Conservation (phyloP, 2,329 filamentous ascomycete genomes). For the Colletotrichum sp. region DNA sequence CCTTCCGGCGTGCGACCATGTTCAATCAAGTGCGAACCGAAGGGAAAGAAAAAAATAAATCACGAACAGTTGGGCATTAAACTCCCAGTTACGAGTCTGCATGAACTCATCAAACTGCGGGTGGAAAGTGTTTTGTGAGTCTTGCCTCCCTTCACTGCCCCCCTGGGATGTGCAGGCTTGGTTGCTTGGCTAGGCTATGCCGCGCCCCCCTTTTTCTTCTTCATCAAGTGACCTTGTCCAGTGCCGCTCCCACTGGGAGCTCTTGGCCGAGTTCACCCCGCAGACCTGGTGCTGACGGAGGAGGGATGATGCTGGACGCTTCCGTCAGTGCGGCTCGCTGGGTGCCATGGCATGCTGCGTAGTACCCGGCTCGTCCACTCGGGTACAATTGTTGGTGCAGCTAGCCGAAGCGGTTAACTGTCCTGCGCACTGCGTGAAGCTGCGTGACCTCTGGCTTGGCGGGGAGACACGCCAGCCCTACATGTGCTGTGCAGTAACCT, state of each 20-base stretch:
- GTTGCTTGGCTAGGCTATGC: neutral
- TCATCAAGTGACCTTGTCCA: neutral
- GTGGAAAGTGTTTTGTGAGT: neutral
- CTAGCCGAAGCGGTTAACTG: constrained; percentile 5
- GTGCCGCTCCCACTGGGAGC: neutral
- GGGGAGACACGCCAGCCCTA: constrained; percentile 11
- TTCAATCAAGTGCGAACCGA: neutral
- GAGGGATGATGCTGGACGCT: constrained; percentile 7
- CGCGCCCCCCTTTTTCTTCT: neutral
- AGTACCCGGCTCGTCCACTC: constrained; percentile 2
- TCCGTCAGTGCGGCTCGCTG: constrained; percentile 13
- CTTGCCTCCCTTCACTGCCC: neutral
- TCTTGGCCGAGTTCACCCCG: constrained; percentile 2
- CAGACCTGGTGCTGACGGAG: neutral
- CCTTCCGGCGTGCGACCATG: neutral
- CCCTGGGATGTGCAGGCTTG: neutral
- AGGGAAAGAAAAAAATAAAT: neutral
- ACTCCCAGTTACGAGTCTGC: neutral
- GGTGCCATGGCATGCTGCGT: neutral
- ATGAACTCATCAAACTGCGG: neutral
- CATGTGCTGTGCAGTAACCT: constrained; percentile 2
- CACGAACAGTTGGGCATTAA: neutral
- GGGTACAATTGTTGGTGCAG: neutral
- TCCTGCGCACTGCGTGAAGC: neutral
- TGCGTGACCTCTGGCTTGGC: neutral